Conservation (phyloP, 176 grass and related monocot genomes). For the Musa troglodytarum region DNA sequence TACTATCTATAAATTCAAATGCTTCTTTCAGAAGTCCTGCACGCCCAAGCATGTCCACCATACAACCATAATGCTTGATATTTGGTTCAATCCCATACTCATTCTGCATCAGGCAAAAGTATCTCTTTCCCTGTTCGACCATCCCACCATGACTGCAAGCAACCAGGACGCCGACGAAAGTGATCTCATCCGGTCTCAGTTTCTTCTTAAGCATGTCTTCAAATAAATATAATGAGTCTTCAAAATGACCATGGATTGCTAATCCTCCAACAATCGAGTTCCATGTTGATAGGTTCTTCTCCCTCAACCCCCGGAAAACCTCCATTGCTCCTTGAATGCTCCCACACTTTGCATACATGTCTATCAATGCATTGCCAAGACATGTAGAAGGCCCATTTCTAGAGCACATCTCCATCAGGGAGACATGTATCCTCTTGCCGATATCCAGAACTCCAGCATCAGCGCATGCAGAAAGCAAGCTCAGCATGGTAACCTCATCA, state of each 20-base stretch:
- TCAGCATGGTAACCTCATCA: conserved; percentile 64
- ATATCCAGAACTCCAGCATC: conserved; percentile 46
- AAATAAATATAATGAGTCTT: conserved; percentile 42
- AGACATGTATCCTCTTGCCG: conserved; percentile 46
- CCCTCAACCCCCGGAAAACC: conserved; percentile 42
- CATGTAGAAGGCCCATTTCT: conserved; percentile 32
- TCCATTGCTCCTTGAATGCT: conserved; percentile 35
- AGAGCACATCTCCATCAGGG: conserved; percentile 31
- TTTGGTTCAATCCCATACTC: conserved; percentile 54
- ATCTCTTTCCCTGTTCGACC: conserved; percentile 48
- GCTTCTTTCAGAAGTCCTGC: conserved; percentile 72
- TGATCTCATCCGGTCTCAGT: conserved; percentile 60
- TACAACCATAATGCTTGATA: conserved; percentile 72
- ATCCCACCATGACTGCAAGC: conserved; percentile 66
- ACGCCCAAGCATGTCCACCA: conserved; percentile 85
- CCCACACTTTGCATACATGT: conserved; percentile 85
- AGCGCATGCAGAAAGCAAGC: conserved; percentile 50
- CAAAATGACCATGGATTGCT: conserved; percentile 52
- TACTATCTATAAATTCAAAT: conserved; percentile 54
- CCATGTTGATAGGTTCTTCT: conserved; percentile 76
- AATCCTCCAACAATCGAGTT: conserved; percentile 73
- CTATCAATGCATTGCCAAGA: conserved; percentile 59
- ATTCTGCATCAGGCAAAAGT: conserved; percentile 66
- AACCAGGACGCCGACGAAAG: conserved; percentile 69
- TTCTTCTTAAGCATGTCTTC: conserved; percentile 54